Percentiles rank a stretch among this genome's conserved stretches.
Evolutionary conservation across 1,284 basidiomycete species (phyloP).

Genomic region (Marasmius oreades): DNA sequence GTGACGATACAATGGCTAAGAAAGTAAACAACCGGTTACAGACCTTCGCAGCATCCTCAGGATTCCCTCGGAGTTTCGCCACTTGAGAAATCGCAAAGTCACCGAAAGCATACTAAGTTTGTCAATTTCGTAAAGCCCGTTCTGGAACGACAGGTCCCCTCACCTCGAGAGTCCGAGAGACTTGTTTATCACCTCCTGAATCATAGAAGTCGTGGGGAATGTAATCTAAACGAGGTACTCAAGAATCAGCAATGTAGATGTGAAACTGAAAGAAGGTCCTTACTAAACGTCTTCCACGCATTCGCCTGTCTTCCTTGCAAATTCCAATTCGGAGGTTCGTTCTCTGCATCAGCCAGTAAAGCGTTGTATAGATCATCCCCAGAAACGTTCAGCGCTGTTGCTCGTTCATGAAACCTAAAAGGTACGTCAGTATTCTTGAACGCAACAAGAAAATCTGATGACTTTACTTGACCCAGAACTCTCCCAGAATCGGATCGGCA

Average conservation of each 20-base stretch:
- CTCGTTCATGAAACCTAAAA: constrained; percentile 44
- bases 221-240: constrained; percentile 32
- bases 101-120: constrained; percentile 47
- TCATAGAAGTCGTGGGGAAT: constrained; percentile 49
- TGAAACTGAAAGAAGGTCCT: constrained; percentile 3
- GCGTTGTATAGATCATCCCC: constrained; percentile 46
- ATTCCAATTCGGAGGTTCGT: constrained; percentile 58
- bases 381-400: constrained; percentile 42
- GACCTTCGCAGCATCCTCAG: constrained; percentile 46
- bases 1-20: too few species aligned
- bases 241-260: too few species aligned
- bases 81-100: constrained; percentile 67
- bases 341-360: constrained; percentile 56
- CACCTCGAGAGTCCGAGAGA: constrained; percentile 57
- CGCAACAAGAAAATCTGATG: not conserved
- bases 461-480: constrained; percentile 62
- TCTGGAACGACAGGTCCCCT: not conserved
- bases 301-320: constrained; percentile 61
- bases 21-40: too few species aligned
- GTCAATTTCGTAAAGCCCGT: not conserved
- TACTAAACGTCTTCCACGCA: constrained; percentile 30
- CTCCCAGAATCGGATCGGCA: constrained; percentile 59
- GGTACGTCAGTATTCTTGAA: not conserved
- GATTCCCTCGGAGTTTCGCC: constrained; percentile 47
- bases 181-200: constrained; percentile 52